Evolutionary conservation across 2,329 filamentous ascomycete species (phyloP).

Genomic region (Ascochyta fabae): DNA sequence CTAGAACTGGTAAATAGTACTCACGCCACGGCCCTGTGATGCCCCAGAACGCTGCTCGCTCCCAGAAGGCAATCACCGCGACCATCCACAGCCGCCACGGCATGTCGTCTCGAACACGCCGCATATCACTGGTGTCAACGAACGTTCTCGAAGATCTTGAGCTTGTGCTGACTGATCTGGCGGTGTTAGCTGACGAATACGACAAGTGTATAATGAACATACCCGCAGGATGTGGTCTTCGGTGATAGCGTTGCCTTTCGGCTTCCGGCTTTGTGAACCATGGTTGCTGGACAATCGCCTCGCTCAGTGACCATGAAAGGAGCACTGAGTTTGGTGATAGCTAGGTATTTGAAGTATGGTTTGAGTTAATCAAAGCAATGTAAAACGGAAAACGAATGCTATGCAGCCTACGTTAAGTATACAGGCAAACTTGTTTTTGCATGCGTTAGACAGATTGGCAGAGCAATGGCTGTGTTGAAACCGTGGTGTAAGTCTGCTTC

Average conservation of each 20-base stretch:
- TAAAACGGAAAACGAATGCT: constrained; percentile 2
- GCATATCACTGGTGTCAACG: constrained; percentile 15
- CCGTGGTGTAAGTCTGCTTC: background rate
- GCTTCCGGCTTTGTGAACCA: background rate
- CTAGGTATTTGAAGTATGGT: no score
- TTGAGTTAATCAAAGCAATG: background rate
- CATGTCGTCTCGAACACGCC: constrained; percentile 31
- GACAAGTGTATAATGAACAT: background rate
- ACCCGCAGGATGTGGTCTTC: constrained; percentile 1
- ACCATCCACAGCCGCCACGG: constrained; percentile 36
- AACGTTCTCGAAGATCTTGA: constrained; percentile 16
- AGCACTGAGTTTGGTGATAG: no score
- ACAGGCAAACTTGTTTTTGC: background rate
- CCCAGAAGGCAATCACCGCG: constrained; percentile 34
- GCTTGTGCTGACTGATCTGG: constrained; percentile 8
- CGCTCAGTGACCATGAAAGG: background rate
- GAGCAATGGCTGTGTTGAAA: constrained; percentile 8
- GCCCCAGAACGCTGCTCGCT: constrained; percentile 40
- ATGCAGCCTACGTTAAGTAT: constrained; percentile 2
- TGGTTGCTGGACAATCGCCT: background rate
- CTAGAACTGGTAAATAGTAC: background rate
- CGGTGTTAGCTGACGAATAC: background rate
- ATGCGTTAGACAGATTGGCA: background rate
- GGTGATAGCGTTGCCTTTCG: constrained; percentile 1
- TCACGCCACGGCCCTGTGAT: constrained; percentile 44